Evolutionary conservation across 2,329 filamentous ascomycete genomes (phyloP).

Genomic region (Dactylellina haptotyla): DNA sequence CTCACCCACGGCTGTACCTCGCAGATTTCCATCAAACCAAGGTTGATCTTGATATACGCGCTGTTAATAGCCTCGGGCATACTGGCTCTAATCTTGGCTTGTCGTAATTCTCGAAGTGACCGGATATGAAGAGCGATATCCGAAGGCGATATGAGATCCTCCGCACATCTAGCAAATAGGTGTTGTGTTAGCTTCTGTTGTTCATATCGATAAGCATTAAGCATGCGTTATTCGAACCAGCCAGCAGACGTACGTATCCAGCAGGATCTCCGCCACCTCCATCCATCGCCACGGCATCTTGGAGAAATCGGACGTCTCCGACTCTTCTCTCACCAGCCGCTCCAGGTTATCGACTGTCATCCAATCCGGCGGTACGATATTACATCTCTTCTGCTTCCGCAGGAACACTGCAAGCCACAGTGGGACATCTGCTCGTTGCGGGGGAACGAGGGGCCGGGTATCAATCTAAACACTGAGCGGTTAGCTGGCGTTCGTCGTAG

Average conservation of each 20-base stretch:
- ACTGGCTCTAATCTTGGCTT: conserved; percentile 85
- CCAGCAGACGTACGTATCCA: conserved; percentile 69
- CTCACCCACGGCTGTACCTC: conserved; percentile 85
- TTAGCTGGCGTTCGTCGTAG: neutral
- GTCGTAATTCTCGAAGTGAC: conserved; percentile 85
- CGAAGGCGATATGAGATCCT: conserved; percentile 38
- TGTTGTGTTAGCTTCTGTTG: neutral
- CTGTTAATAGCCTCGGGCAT: conserved; percentile 69
- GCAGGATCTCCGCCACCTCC: conserved; percentile 85
- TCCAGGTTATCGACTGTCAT: conserved; percentile 79
- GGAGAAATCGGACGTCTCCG: conserved; percentile 77
- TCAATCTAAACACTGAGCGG: conserved; percentile 71
- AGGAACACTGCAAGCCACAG: conserved; percentile 95
- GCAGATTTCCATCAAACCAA: conserved; percentile 91
- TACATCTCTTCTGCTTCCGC: conserved; percentile 91
- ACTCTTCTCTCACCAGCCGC: conserved; percentile 83
- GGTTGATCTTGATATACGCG: conserved; percentile 67
- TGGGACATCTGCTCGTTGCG: conserved; percentile 80
- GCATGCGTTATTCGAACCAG: neutral
- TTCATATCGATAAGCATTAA: neutral
- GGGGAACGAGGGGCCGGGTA: conserved; percentile 79
- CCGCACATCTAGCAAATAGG: conserved; percentile 74
- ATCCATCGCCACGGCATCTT: conserved; percentile 94
- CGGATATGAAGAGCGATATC: conserved; percentile 61
- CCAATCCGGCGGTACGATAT: conserved; percentile 92